phyloP scores from a whole-genome alignment of 345 rosid genomes.

The Clausena lansium region DNA sequence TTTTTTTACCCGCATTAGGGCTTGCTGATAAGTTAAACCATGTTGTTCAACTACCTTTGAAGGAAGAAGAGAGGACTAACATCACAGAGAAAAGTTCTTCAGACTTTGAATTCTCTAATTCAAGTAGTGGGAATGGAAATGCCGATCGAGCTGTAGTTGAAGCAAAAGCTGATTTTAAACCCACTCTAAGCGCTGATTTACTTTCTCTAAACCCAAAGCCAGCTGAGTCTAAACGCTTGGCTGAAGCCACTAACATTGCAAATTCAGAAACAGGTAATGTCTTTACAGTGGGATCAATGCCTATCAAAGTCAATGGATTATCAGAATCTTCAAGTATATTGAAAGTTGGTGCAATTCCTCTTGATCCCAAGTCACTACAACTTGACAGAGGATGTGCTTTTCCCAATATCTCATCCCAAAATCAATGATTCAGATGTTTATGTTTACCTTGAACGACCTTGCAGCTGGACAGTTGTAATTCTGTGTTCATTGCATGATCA shows the following conservation, averaged over 20 bases:
- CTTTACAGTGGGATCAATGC: constrained; percentile 68
- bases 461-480: constrained; percentile 3
- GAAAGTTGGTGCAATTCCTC: constrained; percentile 66
- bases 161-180: constrained; percentile 16
- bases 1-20: constrained; percentile 39
- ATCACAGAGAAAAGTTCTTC: constrained; percentile 18
- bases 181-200: constrained; percentile 33
- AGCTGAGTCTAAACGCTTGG: constrained; percentile 16
- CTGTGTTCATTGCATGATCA: not conserved
- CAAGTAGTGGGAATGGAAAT: constrained; percentile 10
- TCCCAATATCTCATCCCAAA: constrained; percentile 18
- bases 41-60: constrained; percentile 17
- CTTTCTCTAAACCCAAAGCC: constrained; percentile 36
- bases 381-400: constrained; percentile 25
- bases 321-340: constrained; percentile 39
- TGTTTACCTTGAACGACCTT: constrained; percentile 4
- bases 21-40: constrained; percentile 32
- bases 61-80: constrained; percentile 22
- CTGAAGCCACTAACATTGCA: constrained; percentile 10
- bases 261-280: constrained; percentile 24
- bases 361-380: constrained; percentile 48
- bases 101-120: constrained; percentile 16
- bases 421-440: constrained; percentile 10
- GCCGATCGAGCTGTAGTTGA: constrained; percentile 15
- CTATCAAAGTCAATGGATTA: constrained; percentile 63